Percentiles rank a stretch among this genome's conserved stretches.
These are phyloP conservation scores for Hanseniaspora singularis DNA, from an alignment of 805 yeast species.

Conservation along the genomic window DNA sequence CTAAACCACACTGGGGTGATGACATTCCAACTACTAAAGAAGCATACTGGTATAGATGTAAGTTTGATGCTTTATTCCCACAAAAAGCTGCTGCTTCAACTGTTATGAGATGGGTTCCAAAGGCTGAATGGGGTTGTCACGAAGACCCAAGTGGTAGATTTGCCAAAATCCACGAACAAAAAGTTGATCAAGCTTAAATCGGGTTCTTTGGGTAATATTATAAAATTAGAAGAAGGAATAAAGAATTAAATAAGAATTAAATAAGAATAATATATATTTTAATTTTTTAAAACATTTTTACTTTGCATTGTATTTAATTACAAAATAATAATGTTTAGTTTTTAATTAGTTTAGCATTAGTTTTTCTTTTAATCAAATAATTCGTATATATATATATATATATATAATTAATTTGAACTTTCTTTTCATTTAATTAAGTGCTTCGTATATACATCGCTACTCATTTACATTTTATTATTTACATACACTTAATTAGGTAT, in stretches of 20 bases:
- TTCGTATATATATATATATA: too few species aligned
- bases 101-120: constrained; percentile 99
- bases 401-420: too few species aligned
- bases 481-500: too few species aligned
- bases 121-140: constrained; percentile 99
- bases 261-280: too few species aligned
- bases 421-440: too few species aligned
- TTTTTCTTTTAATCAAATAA: too few species aligned
- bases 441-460: too few species aligned
- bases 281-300: too few species aligned
- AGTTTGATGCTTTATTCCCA: constrained; percentile 88
- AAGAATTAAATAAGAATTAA: not conserved
- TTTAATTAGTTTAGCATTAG: too few species aligned
- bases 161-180: constrained; percentile 77
- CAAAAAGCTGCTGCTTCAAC: constrained; percentile 86
- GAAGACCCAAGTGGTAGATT: constrained; percentile 98
- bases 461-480: too few species aligned
- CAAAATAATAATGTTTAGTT: not conserved
- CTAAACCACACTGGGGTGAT: constrained; percentile 91
- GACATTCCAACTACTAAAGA: constrained; percentile 96
- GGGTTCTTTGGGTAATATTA: too few species aligned
- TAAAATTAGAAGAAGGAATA: not conserved
- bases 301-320: too few species aligned
- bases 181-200: constrained; percentile 31
- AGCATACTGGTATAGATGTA: constrained; percentile 97